These are phyloP conservation scores for Rugonectria rugulosa DNA, from an alignment of 2,329 filamentous ascomycete genomes.

Conservation along the genomic window DNA sequence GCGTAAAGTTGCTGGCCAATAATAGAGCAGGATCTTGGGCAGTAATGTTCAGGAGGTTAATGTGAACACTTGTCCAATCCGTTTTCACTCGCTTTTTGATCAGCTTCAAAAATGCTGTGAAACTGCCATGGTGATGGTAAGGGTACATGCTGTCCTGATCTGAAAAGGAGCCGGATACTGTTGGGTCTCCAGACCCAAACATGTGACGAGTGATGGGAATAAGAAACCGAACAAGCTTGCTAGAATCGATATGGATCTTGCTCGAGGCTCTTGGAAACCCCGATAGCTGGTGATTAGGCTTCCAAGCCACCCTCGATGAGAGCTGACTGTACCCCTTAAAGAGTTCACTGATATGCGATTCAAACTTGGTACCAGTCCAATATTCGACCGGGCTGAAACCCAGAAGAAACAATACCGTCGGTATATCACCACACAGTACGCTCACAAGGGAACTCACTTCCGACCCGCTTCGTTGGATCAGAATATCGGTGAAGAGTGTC, in stretches of 20 bases:
- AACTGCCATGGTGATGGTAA: conserved; percentile 48
- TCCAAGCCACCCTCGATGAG: conserved; percentile 47
- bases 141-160: conserved; percentile 29
- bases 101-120: conserved; percentile 49
- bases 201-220: conserved; percentile 54
- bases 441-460: conserved; percentile 44
- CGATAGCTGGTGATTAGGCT: conserved; percentile 44
- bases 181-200: conserved; percentile 51
- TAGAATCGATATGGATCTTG: conserved; percentile 44
- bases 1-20: conserved; percentile 42
- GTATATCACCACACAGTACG: conserved; percentile 55
- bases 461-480: conserved; percentile 43
- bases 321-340: conserved; percentile 37
- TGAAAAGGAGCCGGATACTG: conserved; percentile 15
- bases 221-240: conserved; percentile 49
- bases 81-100: conserved; percentile 45
- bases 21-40: conserved; percentile 40
- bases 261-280: conserved; percentile 26
- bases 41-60: conserved; percentile 40
- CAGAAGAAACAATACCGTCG: conserved; percentile 57
- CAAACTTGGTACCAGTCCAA: conserved; percentile 56
- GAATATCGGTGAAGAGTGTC: conserved; percentile 57
- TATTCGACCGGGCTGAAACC: conserved; percentile 59
- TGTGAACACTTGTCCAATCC: conserved; percentile 44
- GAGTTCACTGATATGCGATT: conserved; percentile 51